These are phyloP conservation scores for Trichoderma erinaceum DNA, from an alignment of 495 filamentous ascomycete genomes.

Conservation along the genomic window DNA sequence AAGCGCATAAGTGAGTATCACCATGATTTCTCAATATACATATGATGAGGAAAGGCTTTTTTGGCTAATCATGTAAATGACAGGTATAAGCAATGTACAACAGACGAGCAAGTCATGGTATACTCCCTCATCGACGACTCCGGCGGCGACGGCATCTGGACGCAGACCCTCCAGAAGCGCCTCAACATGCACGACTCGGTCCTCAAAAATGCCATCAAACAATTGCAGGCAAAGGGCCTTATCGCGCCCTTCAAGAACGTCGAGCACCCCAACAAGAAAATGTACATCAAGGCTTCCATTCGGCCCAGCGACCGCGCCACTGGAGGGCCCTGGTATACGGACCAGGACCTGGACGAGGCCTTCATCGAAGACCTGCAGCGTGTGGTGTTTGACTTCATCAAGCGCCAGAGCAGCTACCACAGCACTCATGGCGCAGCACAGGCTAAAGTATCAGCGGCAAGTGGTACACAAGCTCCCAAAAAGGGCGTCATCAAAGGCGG, in stretches of 20 bases:
- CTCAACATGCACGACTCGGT: constrained; percentile 74
- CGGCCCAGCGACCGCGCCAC: constrained; percentile 80
- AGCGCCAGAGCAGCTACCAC: constrained; percentile 59
- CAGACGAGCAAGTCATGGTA: constrained; percentile 67
- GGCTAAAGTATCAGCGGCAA: constrained; percentile 5
- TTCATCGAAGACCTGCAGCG: constrained; percentile 69
- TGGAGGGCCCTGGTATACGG: constrained; percentile 89
- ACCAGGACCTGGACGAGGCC: constrained; percentile 76
- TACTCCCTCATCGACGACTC: constrained; percentile 81
- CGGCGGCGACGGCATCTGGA: constrained; percentile 80
- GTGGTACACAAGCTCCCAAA: constrained; percentile 29
- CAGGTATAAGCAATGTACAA: constrained; percentile 59
- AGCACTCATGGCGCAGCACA: constrained; percentile 26
- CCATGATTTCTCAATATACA: constrained; percentile 12
- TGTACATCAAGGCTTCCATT: constrained; percentile 75
- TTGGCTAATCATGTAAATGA: constrained; percentile 4
- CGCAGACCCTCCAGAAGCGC: constrained; percentile 64
- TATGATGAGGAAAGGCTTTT: constrained; percentile 13
- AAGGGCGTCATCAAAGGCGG: constrained; percentile 38
- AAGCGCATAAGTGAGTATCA: constrained; percentile 61
- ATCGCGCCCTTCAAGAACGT: constrained; percentile 56
- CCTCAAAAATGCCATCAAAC: constrained; percentile 68
- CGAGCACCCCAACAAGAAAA: constrained; percentile 62
- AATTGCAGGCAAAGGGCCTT: constrained; percentile 58
- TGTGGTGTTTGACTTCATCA: constrained; percentile 65